Base-by-base conservation (phyloP, 1,284 basidiomycete species). In the Cryptococcus sp. region DNA sequence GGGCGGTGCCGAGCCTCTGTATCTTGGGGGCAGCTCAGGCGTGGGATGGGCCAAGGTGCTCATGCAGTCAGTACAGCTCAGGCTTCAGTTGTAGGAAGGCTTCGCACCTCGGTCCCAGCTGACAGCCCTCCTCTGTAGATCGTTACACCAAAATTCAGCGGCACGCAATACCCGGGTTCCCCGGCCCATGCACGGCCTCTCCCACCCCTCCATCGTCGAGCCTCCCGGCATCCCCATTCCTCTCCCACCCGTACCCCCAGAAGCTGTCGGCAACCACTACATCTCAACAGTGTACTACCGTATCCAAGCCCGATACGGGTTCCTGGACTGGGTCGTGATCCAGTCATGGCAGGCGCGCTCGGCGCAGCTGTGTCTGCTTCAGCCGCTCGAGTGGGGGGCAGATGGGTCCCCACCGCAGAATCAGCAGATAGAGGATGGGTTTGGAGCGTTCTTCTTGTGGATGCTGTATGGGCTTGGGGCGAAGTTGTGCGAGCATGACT, bases 281-380 rank as follows among this genome's bases (percentile, higher is more conserved):
- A 55, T 55, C 39, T 44, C 54, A 4, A 55, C 48, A 13, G 54
- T 55, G 9, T 55, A 55, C 28, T 55, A 50, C 33, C 48, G 54
- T 21, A 50, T 55, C 12, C 54, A 55, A 50, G 36, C 54, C 37
- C 24, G 54, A 37, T 55, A 55, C 48, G 54, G 54, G 12, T 55
- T 55, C 21, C 21, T 55, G 6, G 54, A 55, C 45, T 55, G 54
- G 54, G 28, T 55, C 16, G 45, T 20, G 28, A 51, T 55, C 15
- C 54, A 55, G 24, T 18, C 21, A 21, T 55, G 54, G 54, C 54
- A 55, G 40, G 16, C 48, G 11, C 24, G 39, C 13, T 15, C 46
- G 20, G 42, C 40, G n/a, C 16, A 50, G 18, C 47, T 55, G 16
- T 55, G 54, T 18, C 13, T 24, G 4, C 21, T 52, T 13, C 50